Base-by-base conservation (phyloP, 805 yeast genomes). In the Debaryomyces maramus region DNA sequence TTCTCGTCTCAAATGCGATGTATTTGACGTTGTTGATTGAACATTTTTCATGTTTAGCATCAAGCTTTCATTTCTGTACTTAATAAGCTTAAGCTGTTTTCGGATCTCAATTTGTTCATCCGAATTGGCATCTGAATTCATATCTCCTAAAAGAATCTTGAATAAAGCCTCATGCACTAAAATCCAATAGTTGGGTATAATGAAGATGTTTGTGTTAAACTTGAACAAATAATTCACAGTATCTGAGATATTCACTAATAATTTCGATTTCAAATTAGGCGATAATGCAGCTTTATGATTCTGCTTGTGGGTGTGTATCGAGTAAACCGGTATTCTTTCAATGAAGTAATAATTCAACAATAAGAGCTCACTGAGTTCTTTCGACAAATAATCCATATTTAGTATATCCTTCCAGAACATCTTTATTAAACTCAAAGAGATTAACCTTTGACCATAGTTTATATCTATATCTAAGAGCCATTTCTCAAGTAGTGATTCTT, bases 361-460 rank as follows among this genome's bases (percentile, higher is more conserved):
- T 41, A 88, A 62, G 4, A 71, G 67, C 48, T 83, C 89, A 19
- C 85, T 77, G 9, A 85, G 58, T 43, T 80, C 85, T 46, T 85
- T 84, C 18, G 86, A 72, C 15, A 83, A 56, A 47, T 74, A 75
- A 32, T 83, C 87, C 4, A 65, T 55, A 28, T 70, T 65, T 3
- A 81, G 60, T 2, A 88, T 61, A 36, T 83, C 85, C 38, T 67
- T 67, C 96, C 96, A 89, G 51, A 86, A 85, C 17, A 82, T 66
- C 43, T 79, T 74, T 5, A 85, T 56, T 3, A 86, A 63, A 3
- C 85, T 71, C 13, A 70, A 43, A 3, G 63, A 57, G 10, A 61
- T 51, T 23, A 70, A 52, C 28, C 65, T 50, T 40, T 57, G 70
- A 10, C 73, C 73, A 34, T 52, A 60, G 45, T 65, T 61, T 7